Base-by-base conservation (phyloP, 768 basidiomycete species). In the Panus rudis region DNA sequence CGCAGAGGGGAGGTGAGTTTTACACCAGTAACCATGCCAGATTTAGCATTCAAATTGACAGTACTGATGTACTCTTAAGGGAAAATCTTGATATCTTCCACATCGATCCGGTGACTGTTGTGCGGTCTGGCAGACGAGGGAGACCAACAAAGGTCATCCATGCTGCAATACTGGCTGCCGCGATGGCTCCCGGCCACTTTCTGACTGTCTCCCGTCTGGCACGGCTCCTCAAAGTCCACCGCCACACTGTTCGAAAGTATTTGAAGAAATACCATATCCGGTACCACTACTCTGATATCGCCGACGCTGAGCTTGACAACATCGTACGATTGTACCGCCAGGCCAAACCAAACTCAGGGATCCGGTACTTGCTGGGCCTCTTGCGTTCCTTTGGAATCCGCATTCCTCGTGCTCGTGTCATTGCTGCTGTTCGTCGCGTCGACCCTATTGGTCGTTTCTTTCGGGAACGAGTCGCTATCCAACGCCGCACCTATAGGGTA, bases 391-490 rank as follows among this genome's bases (percentile, higher is more conserved):
- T 40, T 14, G 60, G 55, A 0, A 28, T 64, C 7, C 53, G 61
- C 41, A 28, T 69, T 4, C 55, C 60, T 4, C 20, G 46, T 12
- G 16, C 21, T 0, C 40, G 60, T 2, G 55, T 66, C 1, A 39
- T 42, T 16, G 55, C 59, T 3, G 61, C 55, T 14, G 46, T 66
- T 3, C 16, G 41, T 19, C 39, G 58, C 5, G 61, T 68, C 8
- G 65, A 68, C 52, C 38, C 41, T 3, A 39, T 63, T 8, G 63
- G 65, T 0, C 46, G 51, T 12, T 54, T 58, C 1, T 31, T 60
- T 6, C 49, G 59, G 6, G 34, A 52, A 3, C 55, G 46, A 6
- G 40, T 8, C 17, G 23, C 45, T 2, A 48, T 53, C 22, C 23
- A 30, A 14, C 38, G 49, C 14, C 46, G 50, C 16, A 22, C 37